Base-by-base conservation (phyloP, 306 rosid genomes). In the Crotalaria pallida region DNA sequence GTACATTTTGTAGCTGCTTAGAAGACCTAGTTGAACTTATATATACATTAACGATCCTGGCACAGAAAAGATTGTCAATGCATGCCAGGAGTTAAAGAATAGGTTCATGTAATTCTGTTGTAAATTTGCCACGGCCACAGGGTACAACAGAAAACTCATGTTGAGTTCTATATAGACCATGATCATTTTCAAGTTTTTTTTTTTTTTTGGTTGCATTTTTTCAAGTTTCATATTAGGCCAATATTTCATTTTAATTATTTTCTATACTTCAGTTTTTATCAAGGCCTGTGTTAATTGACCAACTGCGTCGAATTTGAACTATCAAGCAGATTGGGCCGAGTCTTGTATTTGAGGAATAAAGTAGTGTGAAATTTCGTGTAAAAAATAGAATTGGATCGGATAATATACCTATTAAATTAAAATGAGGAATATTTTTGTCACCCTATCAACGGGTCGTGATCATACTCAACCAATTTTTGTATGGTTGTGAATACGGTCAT, bases 91-190 rank as follows among this genome's bases (percentile, higher is more conserved):
- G 53, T 29, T 63, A 6, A 4, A 43, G 12, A n/a, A 21, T 41
- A 23, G 53, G 4, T 23, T 17, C 10, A 16, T 40, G 4, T 18
- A 3, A 12, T 38, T 18, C 13, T 26, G 24, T 63, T 75, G 58
- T 78, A 71, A 56, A 21, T 41, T 72, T 67, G 66, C 31, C 67
- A 12, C 15, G 7, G 36, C 77, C 41, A 48, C 29, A 61, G 22
- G 27, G 22, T 3, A 50, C 17, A 2, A n/a, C 19, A 15, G 75
- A 44, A 58, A 44, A 33, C 16, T 70, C 4, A 23, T 52, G 40
- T 34, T 10, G 21, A 45, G 55, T 53, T 33, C 8, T 21, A 53
- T 47, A 13, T 47, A 18, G 19, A 56, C 56, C 69, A 56, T 47
- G 7, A 60, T 3, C 26, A 48, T 44, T 59, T 26, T 52, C 17